A percentile compares a stretch with the other conserved stretches of the same genome.
These are phyloP conservation scores for Ceratobasidium sp. DNA, from an alignment of 1,284 basidiomycete genomes.

Conservation along the genomic window DNA sequence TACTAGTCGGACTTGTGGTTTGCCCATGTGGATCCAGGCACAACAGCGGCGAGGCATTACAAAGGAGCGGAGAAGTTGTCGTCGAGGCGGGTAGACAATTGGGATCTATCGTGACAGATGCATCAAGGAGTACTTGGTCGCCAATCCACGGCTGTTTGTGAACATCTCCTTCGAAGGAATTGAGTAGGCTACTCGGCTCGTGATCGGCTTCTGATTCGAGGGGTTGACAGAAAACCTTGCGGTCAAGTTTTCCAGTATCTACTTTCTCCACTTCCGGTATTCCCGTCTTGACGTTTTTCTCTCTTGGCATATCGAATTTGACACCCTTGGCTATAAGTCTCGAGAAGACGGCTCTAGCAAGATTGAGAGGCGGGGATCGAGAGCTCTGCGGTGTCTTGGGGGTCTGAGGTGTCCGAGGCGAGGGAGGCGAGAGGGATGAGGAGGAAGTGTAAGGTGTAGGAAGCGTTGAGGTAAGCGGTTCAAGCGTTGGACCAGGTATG, in stretches of 20 bases:
- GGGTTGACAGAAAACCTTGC: not conserved
- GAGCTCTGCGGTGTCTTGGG: constrained; percentile 23
- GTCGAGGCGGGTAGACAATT: not conserved
- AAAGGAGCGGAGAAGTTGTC: not conserved
- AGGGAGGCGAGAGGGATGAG: constrained; percentile 6
- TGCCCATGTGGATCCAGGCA: not conserved
- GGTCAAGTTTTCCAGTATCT: not conserved
- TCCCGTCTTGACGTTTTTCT: constrained; percentile 3
- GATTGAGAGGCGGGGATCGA: constrained; percentile 33
- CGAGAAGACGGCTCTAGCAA: constrained; percentile 39
- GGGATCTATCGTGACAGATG: not conserved
- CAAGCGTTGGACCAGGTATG: not conserved
- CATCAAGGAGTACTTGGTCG: not conserved
- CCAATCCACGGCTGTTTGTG: not conserved
- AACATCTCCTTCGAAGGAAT: not conserved
- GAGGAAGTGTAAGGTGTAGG: constrained; percentile 9
- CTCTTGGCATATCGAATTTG: constrained; percentile 37
- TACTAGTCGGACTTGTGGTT: not conserved
- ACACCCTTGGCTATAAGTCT: constrained; percentile 24
- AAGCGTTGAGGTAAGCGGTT: not conserved
- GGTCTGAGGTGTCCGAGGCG: constrained; percentile 28
- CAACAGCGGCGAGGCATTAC: not conserved
- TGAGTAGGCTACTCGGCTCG: not conserved
- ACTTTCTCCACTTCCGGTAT: not conserved
- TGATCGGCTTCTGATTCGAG: not conserved